Conservation (phyloP, 495 filamentous ascomycete genomes). For the Penicillium coprophilum region DNA sequence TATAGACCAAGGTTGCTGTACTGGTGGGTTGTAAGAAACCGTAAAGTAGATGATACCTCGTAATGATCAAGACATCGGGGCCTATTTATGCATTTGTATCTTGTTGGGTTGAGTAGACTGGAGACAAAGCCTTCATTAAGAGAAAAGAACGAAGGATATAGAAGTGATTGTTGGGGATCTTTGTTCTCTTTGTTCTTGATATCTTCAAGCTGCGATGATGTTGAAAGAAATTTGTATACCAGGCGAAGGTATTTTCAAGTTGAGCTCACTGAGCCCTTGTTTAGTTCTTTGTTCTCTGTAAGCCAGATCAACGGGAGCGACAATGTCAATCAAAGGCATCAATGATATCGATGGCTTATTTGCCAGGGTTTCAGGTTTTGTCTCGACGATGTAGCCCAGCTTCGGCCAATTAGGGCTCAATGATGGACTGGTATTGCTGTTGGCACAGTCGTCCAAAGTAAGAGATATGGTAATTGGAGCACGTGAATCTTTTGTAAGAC, state of each 20-base stretch:
- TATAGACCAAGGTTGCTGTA: neutral
- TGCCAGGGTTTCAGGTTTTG: neutral
- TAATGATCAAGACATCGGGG: neutral
- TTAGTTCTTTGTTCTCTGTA: neutral
- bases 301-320: neutral
- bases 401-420: neutral
- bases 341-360: neutral
- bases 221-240: neutral
- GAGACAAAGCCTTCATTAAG: neutral
- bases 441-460: neutral
- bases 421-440: neutral
- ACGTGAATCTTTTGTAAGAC: neutral
- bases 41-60: slow-evolving; percentile 3
- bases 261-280: neutral
- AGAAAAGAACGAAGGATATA: neutral
- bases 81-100: slow-evolving; percentile 1
- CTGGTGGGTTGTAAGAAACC: neutral
- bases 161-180: neutral
- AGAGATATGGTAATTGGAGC: neutral
- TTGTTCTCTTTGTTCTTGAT: neutral
- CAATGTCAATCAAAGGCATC: neutral
- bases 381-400: neutral
- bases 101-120: neutral
- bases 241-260: neutral
- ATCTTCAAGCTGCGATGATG: neutral